Evolutionary conservation across 768 basidiomycete genomes (phyloP), one percentile per base, ranked within the genome.

Genomic region (Naganishia antarctica): DNA sequence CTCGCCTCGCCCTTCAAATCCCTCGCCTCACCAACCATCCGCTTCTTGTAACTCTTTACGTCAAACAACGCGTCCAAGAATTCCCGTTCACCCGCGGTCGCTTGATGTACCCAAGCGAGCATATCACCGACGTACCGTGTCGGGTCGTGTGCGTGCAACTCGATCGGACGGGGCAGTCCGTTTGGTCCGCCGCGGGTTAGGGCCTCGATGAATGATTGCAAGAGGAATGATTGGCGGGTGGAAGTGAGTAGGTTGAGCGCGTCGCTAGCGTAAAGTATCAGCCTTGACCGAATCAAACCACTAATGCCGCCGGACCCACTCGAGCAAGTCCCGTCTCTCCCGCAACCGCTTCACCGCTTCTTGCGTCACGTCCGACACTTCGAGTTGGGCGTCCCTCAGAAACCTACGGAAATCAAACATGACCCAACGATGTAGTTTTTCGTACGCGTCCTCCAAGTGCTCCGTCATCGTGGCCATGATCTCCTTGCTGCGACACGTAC

Each of bases 31-130:
- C 65, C 94, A 84, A 64, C 92, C 85, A 91, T 92, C 87, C 72
- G 87, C 78, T 66, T 75, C 1, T 80, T 80, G 60, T 85, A 84
- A 41, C 79, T 81, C 58, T 81, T 83, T 53, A 91, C 71, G 6
- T 84, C 87, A 67, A 98, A 97, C 26, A 98, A 76, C 34, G 85
- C 82, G 71, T 97, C 92, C 23, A 99, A 82, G 70, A 93, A 92
- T 78, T 98, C 96, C 46, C 87, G 87, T 73, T 99, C 96, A 1
- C 89, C 89, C 0, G 96, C 96, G 66, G 96, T 91, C 0, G 88
- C 84, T 67, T 98, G 94, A 77, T 99, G 94, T 0, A 97, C 86
- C 94, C 94, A 97, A 0, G 93, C 94, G 8, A 98, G 85, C 90
- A 98, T 98, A 78, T 98, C 94, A 15, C 96, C 96, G 15, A 94